Evolutionary conservation across 2,329 filamentous ascomycete genomes (phyloP), one percentile per base, ranked within the genome.

Genomic region (Aspergillus sp.): DNA sequence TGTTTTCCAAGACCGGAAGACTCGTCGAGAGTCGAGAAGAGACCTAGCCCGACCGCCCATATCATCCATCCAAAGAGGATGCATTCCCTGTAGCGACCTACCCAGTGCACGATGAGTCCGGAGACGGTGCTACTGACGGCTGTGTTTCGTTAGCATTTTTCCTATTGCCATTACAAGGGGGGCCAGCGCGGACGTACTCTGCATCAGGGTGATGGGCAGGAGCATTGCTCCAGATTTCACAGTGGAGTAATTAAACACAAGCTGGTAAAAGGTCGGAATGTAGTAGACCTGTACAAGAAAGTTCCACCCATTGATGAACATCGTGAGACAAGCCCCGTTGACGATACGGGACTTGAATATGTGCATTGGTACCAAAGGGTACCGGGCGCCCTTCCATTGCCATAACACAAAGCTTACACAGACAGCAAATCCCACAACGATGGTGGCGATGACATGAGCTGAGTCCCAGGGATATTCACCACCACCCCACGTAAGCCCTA

Each of bases 241-340:
- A 0, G 78, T 74, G 2, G 71, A 74, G 48, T 75, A 74, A 17
- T 71, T 69, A 20, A 79, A 76, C 1, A 81, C 82, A 53, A 85
- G 82, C 65, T 87, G 84, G 44, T 83, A 83, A 65, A 85, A 88
- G 0, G 86, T 76, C 0, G 85, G 85, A 3, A 88, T 74, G 62
- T 83, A 87, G 68, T 86, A 88, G 2, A 86, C 68, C 59, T 85
- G 82, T n/a, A 83, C 78, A 22, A 84, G 73, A 55, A 84, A 84
- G 61, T 84, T 84, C 82, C 83, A 85, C 3, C 83, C 82, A 50
- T 84, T 84, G 64, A 85, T 79, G 36, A 81, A 80, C 80, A 83
- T 83, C 15, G 81, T 83, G 17, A 85, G 61, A 57, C 80, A 83
- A 1, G 81, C 80, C 1, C 83, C 82, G 36, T 82, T 82, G 30